Evolutionary conservation across 495 filamentous ascomycete genomes (phyloP), one percentile per base, ranked within the genome.

Genomic region (Neurospora pannonica): DNA sequence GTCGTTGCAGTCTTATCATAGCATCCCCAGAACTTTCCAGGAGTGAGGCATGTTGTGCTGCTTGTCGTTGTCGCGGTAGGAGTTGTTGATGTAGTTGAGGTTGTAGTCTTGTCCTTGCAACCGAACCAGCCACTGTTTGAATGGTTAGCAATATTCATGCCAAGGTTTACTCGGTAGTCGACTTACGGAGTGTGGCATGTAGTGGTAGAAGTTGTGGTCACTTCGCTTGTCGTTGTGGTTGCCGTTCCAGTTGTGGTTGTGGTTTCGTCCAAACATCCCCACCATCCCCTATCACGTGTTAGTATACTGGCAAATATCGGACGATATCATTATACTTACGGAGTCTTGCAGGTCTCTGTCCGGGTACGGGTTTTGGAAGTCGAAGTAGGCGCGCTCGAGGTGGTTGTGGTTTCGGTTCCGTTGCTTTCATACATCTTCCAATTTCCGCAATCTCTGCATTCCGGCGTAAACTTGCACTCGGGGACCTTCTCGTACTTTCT

Each of bases 391-490:
- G 85, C 82, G 7, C 83, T 87, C 5, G 87, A 87, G 0, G 91
- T 91, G 0, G 91, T 94, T 5, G 90, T 92, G 4, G 87, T 86
- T 70, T 94, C 90, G 3, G 93, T 94, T 15, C 90, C 92, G 78
- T 98, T 97, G 77, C 94, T 97, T 76, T 88, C 90, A 77, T 94
- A 95, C 84, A 92, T 97, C 79, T 97, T 97, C 96, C 96, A 99
- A 46, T 90, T 89, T 76, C 89, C 91, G 77, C 96, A 99, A 79
- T 99, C 96, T 70, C 90, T 87, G 82, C 96, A 98, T 72, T 97
- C 94, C 5, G 90, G 85, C 0, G 89, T 90, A 43, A 82, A 85
- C 71, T 79, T 84, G 82, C 96, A 99, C 75, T 89, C 82, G 1
- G 96, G 90, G 1, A 95, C 92, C 10, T 85, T 83, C 71, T 94